Evolutionary conservation across 169 alveolate species (phyloP), one percentile per base, ranked within the genome.

Genomic region (Cryptosporidium muris): DNA sequence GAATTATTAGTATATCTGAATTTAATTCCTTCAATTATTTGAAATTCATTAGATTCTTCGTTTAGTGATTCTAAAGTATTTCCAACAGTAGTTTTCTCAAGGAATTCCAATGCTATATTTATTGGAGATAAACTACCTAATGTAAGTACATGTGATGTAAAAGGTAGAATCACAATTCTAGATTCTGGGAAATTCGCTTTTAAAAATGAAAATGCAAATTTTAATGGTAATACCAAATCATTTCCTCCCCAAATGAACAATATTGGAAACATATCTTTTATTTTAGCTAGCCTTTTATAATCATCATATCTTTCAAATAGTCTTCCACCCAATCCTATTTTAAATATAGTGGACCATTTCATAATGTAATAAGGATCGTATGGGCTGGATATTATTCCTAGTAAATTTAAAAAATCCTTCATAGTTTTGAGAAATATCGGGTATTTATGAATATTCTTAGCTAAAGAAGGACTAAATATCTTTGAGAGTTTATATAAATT

Each of bases 221-320:
- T 52, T 0, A 74, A 60, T 45, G 85, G 85, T 58, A 74, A 66
- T 25, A 37, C 42, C 2, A 1, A 8, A 25, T 74, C 68, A 3
- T 74, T 8, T 34, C 54, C 60, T 42, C 85, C 85, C 85, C 68
- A 74, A 12, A 74, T 45, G 14, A 74, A 74, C 1, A 74, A 3
- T 3, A 74, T 74, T 2, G 42, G 43, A 16, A 74, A 12, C 0
- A 1, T 0, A 42, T 54, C 25, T 16, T 53, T 63, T 8, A 47
- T 37, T 48, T 74, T 60, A 9, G 85, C 11, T 5, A 74, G 25
- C 0, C 36, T 16, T 34, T 56, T 48, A 54, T 34, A 74, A 7
- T 74, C 66, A 8, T 9, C 54, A 60, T 56, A 47, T 42, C 43
- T 42, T 3, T 74, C 49, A 49, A 74, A 74, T 2, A 74, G 60